Conservation (phyloP, 495 filamentous ascomycete genomes). For the Penicillium daleae region DNA sequence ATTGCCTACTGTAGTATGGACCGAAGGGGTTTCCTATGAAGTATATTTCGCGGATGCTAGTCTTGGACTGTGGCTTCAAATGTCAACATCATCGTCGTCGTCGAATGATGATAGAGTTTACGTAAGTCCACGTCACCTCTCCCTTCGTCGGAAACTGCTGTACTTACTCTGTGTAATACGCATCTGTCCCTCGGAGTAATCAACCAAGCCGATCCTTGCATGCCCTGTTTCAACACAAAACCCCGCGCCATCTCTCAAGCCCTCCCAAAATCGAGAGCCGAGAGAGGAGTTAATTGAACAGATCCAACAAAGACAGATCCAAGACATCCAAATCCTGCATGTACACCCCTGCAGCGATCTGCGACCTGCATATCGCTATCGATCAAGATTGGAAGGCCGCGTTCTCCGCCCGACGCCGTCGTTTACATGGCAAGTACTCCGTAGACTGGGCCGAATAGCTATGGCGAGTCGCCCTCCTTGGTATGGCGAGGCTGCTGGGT, state of each 20-base stretch:
- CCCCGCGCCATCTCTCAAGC: not conserved
- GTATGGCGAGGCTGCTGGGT: not conserved
- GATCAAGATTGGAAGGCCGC: constrained; percentile 25
- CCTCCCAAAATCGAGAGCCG: not conserved
- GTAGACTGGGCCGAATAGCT: not conserved
- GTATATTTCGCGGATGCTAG: not conserved
- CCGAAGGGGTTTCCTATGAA: not conserved
- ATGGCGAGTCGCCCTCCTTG: not conserved
- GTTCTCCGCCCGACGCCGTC: constrained; percentile 8
- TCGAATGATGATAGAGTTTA: not conserved
- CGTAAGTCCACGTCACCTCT: not conserved
- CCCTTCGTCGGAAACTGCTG: not conserved
- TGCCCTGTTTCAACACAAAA: not conserved
- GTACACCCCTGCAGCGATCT: constrained; percentile 32
- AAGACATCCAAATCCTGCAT: constrained; percentile 10
- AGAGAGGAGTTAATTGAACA: not conserved
- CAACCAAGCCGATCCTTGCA: constrained; percentile 4
- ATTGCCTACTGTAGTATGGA: not conserved
- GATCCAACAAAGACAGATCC: not conserved
- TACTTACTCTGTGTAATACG: too few species aligned
- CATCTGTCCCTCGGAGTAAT: not conserved
- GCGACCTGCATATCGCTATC: constrained; percentile 23
- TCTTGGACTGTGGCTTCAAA: not conserved
- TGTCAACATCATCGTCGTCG: too few species aligned
- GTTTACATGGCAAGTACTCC: not conserved